Percentiles rank a stretch among this genome's conserved stretches.
Evolutionary conservation across 371 early-diverging fungal genomes (phyloP).

Genomic region (Mortierella sp.): DNA sequence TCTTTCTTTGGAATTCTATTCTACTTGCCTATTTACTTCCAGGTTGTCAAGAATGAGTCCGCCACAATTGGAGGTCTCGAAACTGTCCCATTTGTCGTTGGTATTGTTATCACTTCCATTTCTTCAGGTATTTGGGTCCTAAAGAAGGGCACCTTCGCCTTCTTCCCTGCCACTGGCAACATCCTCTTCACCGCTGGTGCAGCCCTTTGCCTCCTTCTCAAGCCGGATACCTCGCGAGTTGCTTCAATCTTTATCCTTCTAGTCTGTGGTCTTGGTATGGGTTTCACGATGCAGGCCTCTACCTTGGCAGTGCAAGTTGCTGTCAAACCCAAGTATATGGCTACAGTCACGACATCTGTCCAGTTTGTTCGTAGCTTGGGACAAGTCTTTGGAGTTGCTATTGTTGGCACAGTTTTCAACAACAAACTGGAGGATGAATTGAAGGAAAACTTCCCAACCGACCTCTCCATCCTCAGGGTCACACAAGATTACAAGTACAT

Average conservation of each 20-base stretch:
- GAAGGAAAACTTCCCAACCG: conserved; percentile 12
- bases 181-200: conserved; percentile 58
- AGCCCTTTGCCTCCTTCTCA: conserved; percentile 56
- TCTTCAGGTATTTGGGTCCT: conserved; percentile 59
- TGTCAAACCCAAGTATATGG: conserved; percentile 58
- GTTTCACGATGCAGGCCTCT: conserved; percentile 55
- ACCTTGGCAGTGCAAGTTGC: conserved; percentile 66
- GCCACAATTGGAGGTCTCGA: conserved; percentile 75
- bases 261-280: conserved; percentile 66
- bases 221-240: conserved; percentile 22
- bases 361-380: conserved; percentile 66
- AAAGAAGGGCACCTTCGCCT: conserved; percentile 48
- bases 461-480: conserved; percentile 10
- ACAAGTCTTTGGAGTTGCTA: conserved; percentile 65
- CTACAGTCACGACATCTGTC: conserved; percentile 62
- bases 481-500: conserved; percentile 21
- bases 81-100: conserved; percentile 72
- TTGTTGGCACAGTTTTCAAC: conserved; percentile 65
- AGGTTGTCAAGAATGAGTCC: conserved; percentile 60
- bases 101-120: conserved; percentile 48
- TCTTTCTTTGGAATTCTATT: conserved; percentile 78
- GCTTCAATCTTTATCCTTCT: conserved; percentile 57
- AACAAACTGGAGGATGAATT: conserved; percentile 49
- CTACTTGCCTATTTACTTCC: conserved; percentile 76
- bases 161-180: conserved; percentile 62